Conservation (phyloP, 192 early-diverging fungal species). For the Gonapodya prolifera region DNA sequence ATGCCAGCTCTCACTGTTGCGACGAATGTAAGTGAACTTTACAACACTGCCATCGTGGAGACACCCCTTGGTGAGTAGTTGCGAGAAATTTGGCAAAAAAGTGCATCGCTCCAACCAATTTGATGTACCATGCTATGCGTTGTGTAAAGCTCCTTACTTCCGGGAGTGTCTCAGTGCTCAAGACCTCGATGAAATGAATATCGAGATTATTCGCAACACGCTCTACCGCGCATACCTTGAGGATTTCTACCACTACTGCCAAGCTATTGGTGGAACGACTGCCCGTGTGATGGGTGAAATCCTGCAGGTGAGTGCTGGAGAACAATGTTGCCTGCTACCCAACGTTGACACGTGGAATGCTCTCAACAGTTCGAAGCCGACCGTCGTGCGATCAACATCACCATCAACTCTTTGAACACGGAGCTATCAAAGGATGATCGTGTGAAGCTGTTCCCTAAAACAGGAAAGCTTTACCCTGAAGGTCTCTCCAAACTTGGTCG, state of each 20-base stretch:
- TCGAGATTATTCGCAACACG: constrained; percentile 99
- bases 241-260: constrained; percentile 90
- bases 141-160: constrained; percentile 77
- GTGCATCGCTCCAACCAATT: not conserved
- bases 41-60: constrained; percentile 91
- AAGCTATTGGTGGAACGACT: constrained; percentile 66
- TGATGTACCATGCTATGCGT: constrained; percentile 8
- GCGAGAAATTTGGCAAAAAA: constrained; percentile 1
- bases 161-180: constrained; percentile 90
- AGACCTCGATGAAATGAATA: constrained; percentile 98
- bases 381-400: constrained; percentile 95
- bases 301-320: constrained; percentile 54
- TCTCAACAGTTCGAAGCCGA: constrained; percentile 97
- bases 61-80: constrained; percentile 67
- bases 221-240: constrained; percentile 98
- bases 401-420: constrained; percentile 97
- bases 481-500: constrained; percentile 67
- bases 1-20: constrained; percentile 98
- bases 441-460: constrained; percentile 79
- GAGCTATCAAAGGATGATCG: constrained; percentile 96
- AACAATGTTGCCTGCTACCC: no score
- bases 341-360: no score
- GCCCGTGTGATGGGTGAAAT: constrained; percentile 88
- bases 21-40: constrained; percentile 88
- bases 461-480: constrained; percentile 87